Evolutionary conservation across 1,284 basidiomycete genomes (phyloP), one percentile per base, ranked within the genome.

Genomic region (Melampsora abietis-canadensis): DNA sequence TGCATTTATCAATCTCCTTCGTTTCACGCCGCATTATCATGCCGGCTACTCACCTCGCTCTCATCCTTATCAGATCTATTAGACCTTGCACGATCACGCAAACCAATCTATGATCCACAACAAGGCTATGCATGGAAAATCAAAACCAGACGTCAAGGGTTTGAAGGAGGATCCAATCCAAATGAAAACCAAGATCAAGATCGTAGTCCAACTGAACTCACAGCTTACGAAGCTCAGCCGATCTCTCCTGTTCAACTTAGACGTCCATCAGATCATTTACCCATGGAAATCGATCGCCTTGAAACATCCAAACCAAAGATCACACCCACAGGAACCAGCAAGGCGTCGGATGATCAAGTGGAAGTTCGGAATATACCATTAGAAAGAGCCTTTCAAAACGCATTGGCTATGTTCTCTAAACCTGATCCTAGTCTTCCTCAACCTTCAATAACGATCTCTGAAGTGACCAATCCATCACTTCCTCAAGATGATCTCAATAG

Each of bases 1-100:
- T 87, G 89, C 76, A 91, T 93, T 77, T 92, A 92, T 80, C 90
- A 91, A 80, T 88, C 90, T 0, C 92, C 92, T 31, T 89, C 91
- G 78, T 83, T 92, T 37, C 92, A 92, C 79, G 88, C 87, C 10
- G 85, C 92, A 2, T 83, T 93, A 47, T 92, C 91, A 60, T 91
- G 91, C 79, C 88, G 91, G 78, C 83, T 93, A 27, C 70, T 74
- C 31, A 66, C 78, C 90, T 91, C 81, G 78, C 87, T 81, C n/a
- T 65, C 44, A 51, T 62, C 37, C 24, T 34, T 67, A 12, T 31
- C 61, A 31, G 48, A 64, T 34, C 74, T 69, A 17, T 66, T 75
- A 15, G 65, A 65, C 2, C 34, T 74, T 15, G 70, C 70, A 51
- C 70, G 63, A 44, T 46, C 37, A 30, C 54, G 51, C 30, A 74